Evolutionary conservation across 73 alveolate genomes (phyloP).

Genomic region (Effrenium voratum): DNA sequence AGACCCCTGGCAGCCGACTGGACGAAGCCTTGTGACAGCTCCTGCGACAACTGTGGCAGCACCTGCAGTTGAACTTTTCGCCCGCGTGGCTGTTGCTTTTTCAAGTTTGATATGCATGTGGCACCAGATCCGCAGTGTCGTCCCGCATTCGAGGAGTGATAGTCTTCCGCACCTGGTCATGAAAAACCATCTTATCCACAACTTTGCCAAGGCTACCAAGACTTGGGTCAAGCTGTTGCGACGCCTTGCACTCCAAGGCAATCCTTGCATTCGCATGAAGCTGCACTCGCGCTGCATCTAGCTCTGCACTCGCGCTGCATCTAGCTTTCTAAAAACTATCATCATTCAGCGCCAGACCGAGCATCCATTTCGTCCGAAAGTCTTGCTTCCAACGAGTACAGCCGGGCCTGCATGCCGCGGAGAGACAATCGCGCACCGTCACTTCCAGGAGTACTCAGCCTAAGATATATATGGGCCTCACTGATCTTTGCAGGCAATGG

Average conservation of each 20-base stretch:
- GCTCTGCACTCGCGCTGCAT: too few relatives aligned
- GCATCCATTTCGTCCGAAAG: slow-evolving; percentile 78
- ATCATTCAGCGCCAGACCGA: background rate
- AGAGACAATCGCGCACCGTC: background rate
- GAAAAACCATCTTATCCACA: too few relatives aligned
- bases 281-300: too few relatives aligned
- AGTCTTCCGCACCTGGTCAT: too few relatives aligned
- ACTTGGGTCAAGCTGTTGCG: too few relatives aligned
- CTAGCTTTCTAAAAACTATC: background rate
- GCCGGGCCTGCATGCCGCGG: background rate
- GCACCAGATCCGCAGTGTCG: too few relatives aligned
- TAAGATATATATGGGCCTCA: background rate
- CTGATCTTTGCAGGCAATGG: slow-evolving; percentile 66
- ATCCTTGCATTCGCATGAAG: background rate
- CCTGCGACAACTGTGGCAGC: slow-evolving; percentile 61
- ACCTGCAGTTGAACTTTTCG: background rate
- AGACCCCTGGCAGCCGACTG: too few relatives aligned
- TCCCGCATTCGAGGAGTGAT: too few relatives aligned
- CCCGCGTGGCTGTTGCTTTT: too few relatives aligned
- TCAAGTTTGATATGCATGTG: too few relatives aligned
- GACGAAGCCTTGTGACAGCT: too few relatives aligned
- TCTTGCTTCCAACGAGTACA: slow-evolving; percentile 66
- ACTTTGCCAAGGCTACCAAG: too few relatives aligned
- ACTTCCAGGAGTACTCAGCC: background rate
- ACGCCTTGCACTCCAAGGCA: slow-evolving; percentile 42